A percentile compares a stretch with the other conserved stretches of the same genome.
phyloP scores from a whole-genome alignment of 208 protist species.

The Endotrypanum monterogeii region DNA sequence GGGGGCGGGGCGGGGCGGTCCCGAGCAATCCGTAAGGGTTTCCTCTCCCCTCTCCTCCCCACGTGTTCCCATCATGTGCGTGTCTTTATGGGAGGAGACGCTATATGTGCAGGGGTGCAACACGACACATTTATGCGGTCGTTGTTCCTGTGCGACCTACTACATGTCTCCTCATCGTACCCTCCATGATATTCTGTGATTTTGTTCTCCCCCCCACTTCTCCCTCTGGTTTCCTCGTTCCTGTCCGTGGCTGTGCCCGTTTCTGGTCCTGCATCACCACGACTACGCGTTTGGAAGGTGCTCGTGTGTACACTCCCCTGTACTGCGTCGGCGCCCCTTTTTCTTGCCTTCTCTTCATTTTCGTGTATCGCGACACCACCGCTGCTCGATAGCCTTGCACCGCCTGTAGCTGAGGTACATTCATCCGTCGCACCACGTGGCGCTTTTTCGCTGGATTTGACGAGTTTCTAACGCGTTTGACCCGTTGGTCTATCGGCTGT shows the following conservation, averaged over 20 bases:
- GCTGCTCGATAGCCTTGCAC: background rate
- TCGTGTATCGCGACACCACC: background rate
- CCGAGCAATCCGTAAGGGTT: background rate
- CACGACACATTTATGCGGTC: background rate
- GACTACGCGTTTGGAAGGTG: background rate
- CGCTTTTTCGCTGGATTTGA: background rate
- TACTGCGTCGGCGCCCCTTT: background rate
- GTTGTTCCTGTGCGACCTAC: background rate
- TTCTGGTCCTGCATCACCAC: background rate
- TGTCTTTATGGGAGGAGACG: background rate
- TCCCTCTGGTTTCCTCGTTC: background rate
- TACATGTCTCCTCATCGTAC: background rate
- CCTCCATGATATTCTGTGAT: background rate
- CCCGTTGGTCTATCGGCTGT: background rate
- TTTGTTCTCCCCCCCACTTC: background rate
- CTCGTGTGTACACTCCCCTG: background rate
- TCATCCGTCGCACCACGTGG: background rate
- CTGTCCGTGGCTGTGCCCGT: background rate
- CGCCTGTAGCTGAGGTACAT: background rate
- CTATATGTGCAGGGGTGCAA: background rate
- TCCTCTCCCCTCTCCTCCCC: background rate
- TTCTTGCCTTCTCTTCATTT: background rate
- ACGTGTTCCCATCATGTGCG: too few species aligned
- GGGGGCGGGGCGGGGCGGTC: too few species aligned
- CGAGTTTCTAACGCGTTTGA: background rate